These are phyloP conservation scores for Polytolypa hystricis DNA, from an alignment of 2,329 filamentous ascomycete species.

Conservation along the genomic window DNA sequence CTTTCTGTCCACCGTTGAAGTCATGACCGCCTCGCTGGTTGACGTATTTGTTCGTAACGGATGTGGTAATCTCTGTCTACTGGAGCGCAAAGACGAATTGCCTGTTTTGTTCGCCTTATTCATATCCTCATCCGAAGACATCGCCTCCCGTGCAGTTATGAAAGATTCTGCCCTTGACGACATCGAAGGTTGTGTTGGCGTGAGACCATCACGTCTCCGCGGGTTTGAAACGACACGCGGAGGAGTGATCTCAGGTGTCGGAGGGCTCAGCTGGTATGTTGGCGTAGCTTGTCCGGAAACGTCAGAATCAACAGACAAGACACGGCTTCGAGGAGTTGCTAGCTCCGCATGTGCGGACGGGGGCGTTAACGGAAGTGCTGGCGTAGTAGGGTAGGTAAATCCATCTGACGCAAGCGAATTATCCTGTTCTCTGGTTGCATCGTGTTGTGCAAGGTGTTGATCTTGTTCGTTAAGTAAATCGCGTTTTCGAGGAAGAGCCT, in stretches of 20 bases:
- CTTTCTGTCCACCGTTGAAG: slow-evolving; percentile 14
- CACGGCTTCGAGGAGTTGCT: slow-evolving; percentile 15
- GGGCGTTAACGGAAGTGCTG: slow-evolving; percentile 28
- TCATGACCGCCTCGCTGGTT: slow-evolving; percentile 18
- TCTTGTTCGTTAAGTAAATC: slow-evolving; percentile 16
- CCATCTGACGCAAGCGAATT: slow-evolving; percentile 14
- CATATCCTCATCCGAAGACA: slow-evolving; percentile 50
- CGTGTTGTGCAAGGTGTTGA: slow-evolving; percentile 5
- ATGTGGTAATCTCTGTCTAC: slow-evolving; percentile 13
- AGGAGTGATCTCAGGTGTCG: slow-evolving; percentile 66
- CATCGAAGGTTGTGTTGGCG: slow-evolving; percentile 43
- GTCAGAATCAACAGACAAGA: slow-evolving; percentile 4
- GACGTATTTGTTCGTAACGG: slow-evolving; percentile 10
- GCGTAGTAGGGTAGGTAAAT: slow-evolving; percentile 15
- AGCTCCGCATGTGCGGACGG: slow-evolving; percentile 19
- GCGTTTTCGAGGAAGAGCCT: slow-evolving; percentile 28
- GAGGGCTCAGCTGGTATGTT: slow-evolving; percentile 55
- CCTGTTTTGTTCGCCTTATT: slow-evolving; percentile 19
- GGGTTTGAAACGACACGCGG: slow-evolving; percentile 37
- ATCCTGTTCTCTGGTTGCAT: slow-evolving; percentile 17
- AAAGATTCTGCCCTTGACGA: slow-evolving; percentile 59
- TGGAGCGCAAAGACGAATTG: slow-evolving; percentile 13
- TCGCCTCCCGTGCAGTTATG: slow-evolving; percentile 57
- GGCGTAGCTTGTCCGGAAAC: slow-evolving; percentile 40
- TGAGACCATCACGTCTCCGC: slow-evolving; percentile 24